Base-by-base conservation (phyloP, 306 rosid genomes). In the Citrullus colocynthis region DNA sequence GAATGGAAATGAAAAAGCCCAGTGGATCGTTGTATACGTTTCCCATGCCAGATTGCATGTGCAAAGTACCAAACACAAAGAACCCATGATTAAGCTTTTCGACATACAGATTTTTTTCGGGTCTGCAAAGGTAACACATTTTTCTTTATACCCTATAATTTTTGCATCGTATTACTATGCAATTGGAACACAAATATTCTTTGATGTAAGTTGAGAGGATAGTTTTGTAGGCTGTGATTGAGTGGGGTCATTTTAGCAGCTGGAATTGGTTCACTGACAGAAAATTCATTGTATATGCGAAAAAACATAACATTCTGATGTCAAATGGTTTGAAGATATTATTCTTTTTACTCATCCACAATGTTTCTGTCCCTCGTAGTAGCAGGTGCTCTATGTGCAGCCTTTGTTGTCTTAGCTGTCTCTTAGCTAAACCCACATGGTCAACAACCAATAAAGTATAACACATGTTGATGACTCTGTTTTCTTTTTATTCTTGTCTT, bases 21-120 rank as follows among this genome's bases (percentile, higher is more conserved):
- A 84, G 90, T 49, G 96, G 83, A 2, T 92, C 97, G 49, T 87
- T 95, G 14, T 94, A 89, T 73, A 94, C 87, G 45, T 94, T 92
- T 90, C 98, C 98, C 45, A 86, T 88, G 96, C 98, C 98, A 28
- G 98, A 94, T 86, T 94, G 98, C 84, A 95, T 95, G 97, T 92
- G 90, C 84, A 87, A 83, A 86, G 86, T 83, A 79, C 86, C 80
- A 56, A 88, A 82, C 80, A 81, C 85, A 28, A 85, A 51, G 77
- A 74, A 45, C 42, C 42, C 87, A 81, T 18, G 55, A 49, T 62
- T 77, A 48, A 48, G 28, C 42, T 72, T 72, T 48, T 72, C 60
- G 15, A 72, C 59, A 48, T 45, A 71, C 76, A 71, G 41, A 71
- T 71, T 16, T 48, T 21, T 69, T 71, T 49, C 28, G 4, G 58